phyloP scores from a whole-genome alignment of 1,139 yeast genomes.

The Trichomonascaceae sp. region DNA sequence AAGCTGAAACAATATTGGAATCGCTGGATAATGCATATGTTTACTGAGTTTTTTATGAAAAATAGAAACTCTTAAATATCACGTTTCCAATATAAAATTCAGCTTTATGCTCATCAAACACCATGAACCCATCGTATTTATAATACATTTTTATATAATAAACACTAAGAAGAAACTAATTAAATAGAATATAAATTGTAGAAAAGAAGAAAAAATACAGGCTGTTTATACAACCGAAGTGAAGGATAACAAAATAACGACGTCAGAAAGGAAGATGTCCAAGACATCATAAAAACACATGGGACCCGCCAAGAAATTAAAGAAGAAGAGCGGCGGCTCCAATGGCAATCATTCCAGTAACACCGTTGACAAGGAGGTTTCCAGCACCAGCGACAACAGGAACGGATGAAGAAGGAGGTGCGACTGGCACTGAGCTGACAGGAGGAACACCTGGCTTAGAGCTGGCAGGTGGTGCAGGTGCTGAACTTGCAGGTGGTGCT shows the following conservation, averaged over 20 bases:
- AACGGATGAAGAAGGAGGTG: not conserved
- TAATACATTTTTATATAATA: not conserved
- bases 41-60: too few relatives aligned
- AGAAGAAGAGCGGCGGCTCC: constrained; percentile 9
- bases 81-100: too few relatives aligned
- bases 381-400: constrained; percentile 5
- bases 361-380: constrained; percentile 6
- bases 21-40: too few relatives aligned
- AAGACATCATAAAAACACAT: not conserved
- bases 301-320: not conserved
- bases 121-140: not conserved
- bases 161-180: not conserved
- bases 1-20: too few relatives aligned
- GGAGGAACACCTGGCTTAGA: constrained; percentile 12
- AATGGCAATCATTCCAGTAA: constrained; percentile 8
- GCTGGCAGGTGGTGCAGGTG: constrained; percentile 11
- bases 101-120: too few relatives aligned
- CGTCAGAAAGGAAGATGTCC: not conserved
- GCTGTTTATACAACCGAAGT: not conserved
- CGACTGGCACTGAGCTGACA: not conserved
- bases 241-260: not conserved
- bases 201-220: not conserved
- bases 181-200: not conserved
- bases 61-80: too few relatives aligned
- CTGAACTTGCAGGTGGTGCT: constrained; percentile 5